Evolutionary conservation across 345 rosid species (phyloP).

Genomic region (Rhodamnia rubescens): DNA sequence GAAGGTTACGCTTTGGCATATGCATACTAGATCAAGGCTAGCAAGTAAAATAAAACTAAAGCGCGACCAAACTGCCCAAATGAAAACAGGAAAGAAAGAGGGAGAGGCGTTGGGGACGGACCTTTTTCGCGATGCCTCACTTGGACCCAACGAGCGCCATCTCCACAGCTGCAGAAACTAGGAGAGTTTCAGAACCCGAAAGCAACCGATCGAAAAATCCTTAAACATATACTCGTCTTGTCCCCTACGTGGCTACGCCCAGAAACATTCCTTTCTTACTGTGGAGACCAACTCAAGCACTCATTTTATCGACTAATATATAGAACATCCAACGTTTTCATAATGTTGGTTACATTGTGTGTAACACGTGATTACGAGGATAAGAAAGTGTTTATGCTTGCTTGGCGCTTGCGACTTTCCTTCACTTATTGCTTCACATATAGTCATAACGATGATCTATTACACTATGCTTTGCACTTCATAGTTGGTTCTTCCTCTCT

Average conservation of each 20-base stretch:
- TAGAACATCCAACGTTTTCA: not conserved
- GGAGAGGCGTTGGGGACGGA: not conserved
- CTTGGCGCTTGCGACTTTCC: not conserved
- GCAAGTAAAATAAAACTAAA: not conserved
- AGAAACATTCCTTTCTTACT: not conserved
- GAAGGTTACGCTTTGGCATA: not conserved
- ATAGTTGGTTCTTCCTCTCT: no score
- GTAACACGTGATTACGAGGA: not conserved
- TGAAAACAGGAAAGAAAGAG: not conserved
- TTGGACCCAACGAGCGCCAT: not conserved
- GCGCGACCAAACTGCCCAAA: not conserved
- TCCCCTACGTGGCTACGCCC: not conserved
- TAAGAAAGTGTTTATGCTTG: not conserved
- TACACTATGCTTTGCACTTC: not conserved
- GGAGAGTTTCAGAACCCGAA: not conserved
- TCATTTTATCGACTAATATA: not conserved
- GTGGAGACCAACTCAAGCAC: not conserved
- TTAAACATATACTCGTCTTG: not conserved
- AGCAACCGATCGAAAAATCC: not conserved
- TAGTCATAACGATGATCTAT: not conserved
- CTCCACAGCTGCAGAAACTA: not conserved
- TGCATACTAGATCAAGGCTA: not conserved
- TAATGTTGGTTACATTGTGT: no score
- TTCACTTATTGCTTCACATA: not conserved
- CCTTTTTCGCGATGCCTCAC: not conserved